Conservation (phyloP, 192 early-diverging fungal genomes). For the Coemansia sp. region DNA sequence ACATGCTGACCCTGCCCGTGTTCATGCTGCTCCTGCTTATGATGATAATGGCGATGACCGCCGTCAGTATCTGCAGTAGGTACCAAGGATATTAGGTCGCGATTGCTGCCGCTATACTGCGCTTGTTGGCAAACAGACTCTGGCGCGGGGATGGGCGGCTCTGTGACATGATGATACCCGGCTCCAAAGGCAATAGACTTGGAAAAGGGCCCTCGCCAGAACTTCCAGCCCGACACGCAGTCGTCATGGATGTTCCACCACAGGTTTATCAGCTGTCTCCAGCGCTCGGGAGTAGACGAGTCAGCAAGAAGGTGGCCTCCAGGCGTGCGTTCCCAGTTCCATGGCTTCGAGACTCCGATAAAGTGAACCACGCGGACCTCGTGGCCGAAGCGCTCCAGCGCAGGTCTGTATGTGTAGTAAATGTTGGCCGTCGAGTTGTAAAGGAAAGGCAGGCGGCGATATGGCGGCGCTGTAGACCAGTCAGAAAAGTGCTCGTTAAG, state of each 20-base stretch:
- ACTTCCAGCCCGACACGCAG: conserved; percentile 52
- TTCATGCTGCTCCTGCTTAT: background rate
- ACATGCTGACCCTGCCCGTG: background rate
- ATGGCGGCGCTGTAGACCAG: conserved; percentile 63
- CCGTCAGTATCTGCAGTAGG: background rate
- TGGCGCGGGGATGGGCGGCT: conserved; percentile 8
- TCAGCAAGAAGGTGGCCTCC: conserved; percentile 56
- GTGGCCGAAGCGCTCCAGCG: conserved; percentile 68
- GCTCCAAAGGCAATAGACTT: conserved; percentile 40
- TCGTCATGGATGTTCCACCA: conserved; percentile 77
- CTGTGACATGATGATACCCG: conserved; percentile 40
- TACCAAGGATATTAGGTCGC: background rate
- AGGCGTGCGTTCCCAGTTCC: conserved; percentile 70
- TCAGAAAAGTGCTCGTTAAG: conserved; percentile 82
- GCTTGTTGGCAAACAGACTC: background rate
- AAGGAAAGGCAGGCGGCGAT: conserved; percentile 77
- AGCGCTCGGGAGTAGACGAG: conserved; percentile 42
- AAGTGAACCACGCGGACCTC: conserved; percentile 84
- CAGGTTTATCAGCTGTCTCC: conserved; percentile 56
- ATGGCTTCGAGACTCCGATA: conserved; percentile 85
- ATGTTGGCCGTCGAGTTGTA: conserved; percentile 67
- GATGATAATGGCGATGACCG: too few relatives aligned
- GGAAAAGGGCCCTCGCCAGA: conserved; percentile 41
- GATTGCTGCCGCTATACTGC: background rate
- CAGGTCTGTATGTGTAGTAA: conserved; percentile 68